Conservation (phyloP, 345 rosid genomes). For the Streptanthus diversifolius region DNA sequence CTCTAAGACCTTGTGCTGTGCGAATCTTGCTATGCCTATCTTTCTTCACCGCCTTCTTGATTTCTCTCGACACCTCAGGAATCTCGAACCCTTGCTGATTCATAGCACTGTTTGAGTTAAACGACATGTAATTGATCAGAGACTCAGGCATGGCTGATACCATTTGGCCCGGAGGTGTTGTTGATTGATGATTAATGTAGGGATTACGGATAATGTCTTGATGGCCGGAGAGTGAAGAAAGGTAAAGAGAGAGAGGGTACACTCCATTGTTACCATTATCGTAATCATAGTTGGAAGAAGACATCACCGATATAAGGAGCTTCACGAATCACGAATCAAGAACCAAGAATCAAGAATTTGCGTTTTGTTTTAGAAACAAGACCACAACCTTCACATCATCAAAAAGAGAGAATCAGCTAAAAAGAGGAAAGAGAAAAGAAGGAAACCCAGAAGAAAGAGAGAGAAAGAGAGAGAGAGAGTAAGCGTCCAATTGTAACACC, state of each 20-base stretch:
- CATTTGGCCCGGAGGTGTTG: constrained; percentile 17
- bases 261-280: constrained; percentile 16
- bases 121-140: constrained; percentile 21
- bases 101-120: constrained; percentile 17
- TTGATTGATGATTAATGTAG: constrained; percentile 13
- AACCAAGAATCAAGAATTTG: background rate
- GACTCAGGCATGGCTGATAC: constrained; percentile 24
- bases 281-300: constrained; percentile 21
- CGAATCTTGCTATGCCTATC: constrained; percentile 73
- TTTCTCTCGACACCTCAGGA: constrained; percentile 19
- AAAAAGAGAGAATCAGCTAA: constrained; percentile 16
- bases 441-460: constrained; percentile 6
- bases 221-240: constrained; percentile 25
- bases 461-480: background rate
- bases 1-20: constrained; percentile 76
- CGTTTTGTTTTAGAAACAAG: background rate
- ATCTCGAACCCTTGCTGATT: constrained; percentile 7
- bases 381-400: constrained; percentile 21
- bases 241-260: constrained; percentile 31
- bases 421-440: constrained; percentile 7
- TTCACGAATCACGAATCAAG: constrained; percentile 8
- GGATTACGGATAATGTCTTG: constrained; percentile 21
- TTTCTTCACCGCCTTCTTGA: constrained; percentile 45
- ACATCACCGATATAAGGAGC: constrained; percentile 12
- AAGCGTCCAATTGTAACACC: background rate